These are phyloP conservation scores for Phytophthora uliginosa DNA, from an alignment of 352 stramenopile species.

Conservation along the genomic window DNA sequence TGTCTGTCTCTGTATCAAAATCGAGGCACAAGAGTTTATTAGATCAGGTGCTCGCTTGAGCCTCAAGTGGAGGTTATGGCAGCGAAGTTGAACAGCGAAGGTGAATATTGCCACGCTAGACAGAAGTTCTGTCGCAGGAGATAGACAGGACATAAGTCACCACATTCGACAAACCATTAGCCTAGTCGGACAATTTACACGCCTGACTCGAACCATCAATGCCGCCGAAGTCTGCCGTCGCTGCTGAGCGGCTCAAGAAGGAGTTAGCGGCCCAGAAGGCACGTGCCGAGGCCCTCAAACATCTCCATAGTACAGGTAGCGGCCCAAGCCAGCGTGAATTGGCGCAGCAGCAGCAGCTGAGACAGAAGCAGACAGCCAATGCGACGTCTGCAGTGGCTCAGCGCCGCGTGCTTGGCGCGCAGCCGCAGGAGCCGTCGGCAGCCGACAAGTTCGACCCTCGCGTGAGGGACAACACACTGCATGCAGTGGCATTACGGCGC, in stretches of 20 bases:
- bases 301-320: conserved; percentile 70
- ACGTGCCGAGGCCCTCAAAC: conserved; percentile 68
- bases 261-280: conserved; percentile 73
- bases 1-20: no score
- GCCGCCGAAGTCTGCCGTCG: conserved; percentile 39
- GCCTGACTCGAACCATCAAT: conserved; percentile 14
- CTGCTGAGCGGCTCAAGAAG: conserved; percentile 56
- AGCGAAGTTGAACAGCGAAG: no score
- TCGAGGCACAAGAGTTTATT: no score
- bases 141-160: no score
- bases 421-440: conserved; percentile 23
- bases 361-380: conserved; percentile 60
- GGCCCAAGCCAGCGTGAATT: conserved; percentile 78
- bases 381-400: conserved; percentile 52
- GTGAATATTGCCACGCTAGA: no score
- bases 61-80: no score
- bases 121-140: no score
- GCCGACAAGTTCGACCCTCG: conserved; percentile 48
- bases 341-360: conserved; percentile 62
- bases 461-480: conserved; percentile 82
- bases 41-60: no score
- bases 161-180: neutral
- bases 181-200: neutral
- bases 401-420: conserved; percentile 38
- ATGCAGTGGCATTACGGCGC: conserved; percentile 59